Evolutionary conservation across 164 flowering plant genomes (phyloP), one percentile per base, ranked within the genome.

Genomic region (Paratinospora sagittata): DNA sequence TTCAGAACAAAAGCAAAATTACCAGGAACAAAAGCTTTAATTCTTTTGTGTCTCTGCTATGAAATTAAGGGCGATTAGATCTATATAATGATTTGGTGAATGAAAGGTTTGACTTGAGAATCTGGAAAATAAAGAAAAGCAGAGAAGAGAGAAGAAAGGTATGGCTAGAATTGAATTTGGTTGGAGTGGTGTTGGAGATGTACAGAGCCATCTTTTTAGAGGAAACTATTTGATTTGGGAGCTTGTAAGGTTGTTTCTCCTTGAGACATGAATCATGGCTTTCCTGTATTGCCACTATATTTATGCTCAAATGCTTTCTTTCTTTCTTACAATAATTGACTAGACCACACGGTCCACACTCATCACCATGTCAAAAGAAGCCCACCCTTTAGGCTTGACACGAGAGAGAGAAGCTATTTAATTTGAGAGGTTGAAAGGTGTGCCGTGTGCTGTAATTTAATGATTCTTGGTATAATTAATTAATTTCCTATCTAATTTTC

Each of bases 51-150:
- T 39, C 33, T 39, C 0, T 68, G 27, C 12, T 43, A 14, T 16
- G 41, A 27, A 62, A n/a, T 1, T 19, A 8, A 10, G 52, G 19
- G 14, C 3, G 30, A 17, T 71, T 26, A 52, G 58, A 52, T 52
- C 58, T 71, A 71, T 71, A 66, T 17, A 52, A n/a, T 4, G 13
- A 26, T 0, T 61, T 39, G 58, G 6, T 30, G 34, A 30, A 30
- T 30, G 34, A 30, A 45, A 70, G 70, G 66, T 73, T 65, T 66
- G 74, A 70, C 74, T 75, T 57, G 66, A 60, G 69, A 75, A 52
- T 49, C 19, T 19, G 19, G n/a, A 0, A 19, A 21, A 8, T 19
- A 21, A 55, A 55, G 27, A 34, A 41, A 23, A 36, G 45, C 33
- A 69, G 45, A 45, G 64, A 65, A 30, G 67, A 41, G 41, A n/a